Conservation (phyloP, 352 stramenopile genomes). For the Aphanomyces stellatus region DNA sequence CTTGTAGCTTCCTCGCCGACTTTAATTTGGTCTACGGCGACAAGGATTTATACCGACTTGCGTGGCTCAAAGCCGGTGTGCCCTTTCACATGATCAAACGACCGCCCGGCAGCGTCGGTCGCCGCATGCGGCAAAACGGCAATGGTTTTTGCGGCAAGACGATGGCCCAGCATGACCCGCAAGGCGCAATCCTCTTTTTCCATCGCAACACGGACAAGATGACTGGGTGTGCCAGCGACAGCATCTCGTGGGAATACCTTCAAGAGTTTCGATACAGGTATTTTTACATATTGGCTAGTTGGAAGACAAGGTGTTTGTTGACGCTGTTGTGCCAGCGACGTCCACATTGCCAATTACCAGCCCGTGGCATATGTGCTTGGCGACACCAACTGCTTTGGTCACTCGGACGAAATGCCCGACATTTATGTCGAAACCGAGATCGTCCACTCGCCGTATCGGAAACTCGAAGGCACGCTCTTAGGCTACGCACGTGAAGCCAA, state of each 20-base stretch:
- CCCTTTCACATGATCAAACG: constrained; percentile 53
- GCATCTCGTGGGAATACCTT: not conserved
- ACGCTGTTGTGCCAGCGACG: not conserved
- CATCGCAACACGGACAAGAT: constrained; percentile 66
- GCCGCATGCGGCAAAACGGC: constrained; percentile 29
- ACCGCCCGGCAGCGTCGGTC: constrained; percentile 39
- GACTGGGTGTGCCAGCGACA: constrained; percentile 20
- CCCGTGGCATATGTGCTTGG: not conserved
- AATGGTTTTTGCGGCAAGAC: constrained; percentile 64
- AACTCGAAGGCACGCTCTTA: not conserved
- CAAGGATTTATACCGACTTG: constrained; percentile 72
- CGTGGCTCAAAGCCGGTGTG: constrained; percentile 57
- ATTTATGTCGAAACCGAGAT: not conserved
- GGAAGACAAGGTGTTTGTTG: no score
- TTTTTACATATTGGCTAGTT: no score
- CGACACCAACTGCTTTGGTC: not conserved
- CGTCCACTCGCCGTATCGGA: not conserved
- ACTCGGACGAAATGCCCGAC: not conserved
- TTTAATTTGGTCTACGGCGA: constrained; percentile 59
- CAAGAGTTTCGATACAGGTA: not conserved
- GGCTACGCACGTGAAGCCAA: not conserved
- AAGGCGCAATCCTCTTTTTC: constrained; percentile 39
- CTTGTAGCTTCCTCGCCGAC: constrained; percentile 34
- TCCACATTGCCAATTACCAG: not conserved
- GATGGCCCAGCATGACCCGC: constrained; percentile 58